These are phyloP conservation scores for Trapa bicornis DNA, from an alignment of 345 rosid species.

Conservation along the genomic window DNA sequence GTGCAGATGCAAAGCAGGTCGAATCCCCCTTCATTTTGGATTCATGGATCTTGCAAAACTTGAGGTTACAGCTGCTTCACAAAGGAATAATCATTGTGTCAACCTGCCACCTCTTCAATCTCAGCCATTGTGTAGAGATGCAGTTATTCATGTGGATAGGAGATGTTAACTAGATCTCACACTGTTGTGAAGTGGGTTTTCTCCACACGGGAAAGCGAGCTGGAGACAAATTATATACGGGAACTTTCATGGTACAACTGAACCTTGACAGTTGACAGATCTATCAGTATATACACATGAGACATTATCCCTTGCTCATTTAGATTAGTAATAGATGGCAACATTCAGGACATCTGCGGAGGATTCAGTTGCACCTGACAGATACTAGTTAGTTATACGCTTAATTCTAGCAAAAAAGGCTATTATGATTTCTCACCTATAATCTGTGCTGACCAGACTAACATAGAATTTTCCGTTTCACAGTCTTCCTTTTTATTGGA, in stretches of 20 bases:
- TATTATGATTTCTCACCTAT: background rate
- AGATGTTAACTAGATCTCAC: background rate
- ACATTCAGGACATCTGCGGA: background rate
- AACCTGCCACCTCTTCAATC: background rate
- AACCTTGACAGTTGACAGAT: background rate
- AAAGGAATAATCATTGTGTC: no score
- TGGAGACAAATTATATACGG: background rate
- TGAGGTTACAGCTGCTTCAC: background rate
- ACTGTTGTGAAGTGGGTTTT: background rate
- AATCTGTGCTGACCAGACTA: background rate
- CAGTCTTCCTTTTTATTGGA: no score
- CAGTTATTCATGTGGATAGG: background rate
- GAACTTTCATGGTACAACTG: background rate
- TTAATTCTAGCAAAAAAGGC: background rate
- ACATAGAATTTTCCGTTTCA: no score
- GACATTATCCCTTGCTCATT: background rate
- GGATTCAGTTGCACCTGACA: background rate
- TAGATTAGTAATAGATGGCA: background rate
- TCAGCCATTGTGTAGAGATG: background rate
- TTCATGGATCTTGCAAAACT: background rate
- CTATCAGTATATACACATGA: background rate
- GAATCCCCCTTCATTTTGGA: background rate
- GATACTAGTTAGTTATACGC: background rate
- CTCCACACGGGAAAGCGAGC: background rate
- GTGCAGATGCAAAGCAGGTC: background rate